Percentiles rank a stretch among this genome's conserved stretches.
Conservation (phyloP, 805 yeast genomes). For the Cyberlindnera petersonii region DNA sequence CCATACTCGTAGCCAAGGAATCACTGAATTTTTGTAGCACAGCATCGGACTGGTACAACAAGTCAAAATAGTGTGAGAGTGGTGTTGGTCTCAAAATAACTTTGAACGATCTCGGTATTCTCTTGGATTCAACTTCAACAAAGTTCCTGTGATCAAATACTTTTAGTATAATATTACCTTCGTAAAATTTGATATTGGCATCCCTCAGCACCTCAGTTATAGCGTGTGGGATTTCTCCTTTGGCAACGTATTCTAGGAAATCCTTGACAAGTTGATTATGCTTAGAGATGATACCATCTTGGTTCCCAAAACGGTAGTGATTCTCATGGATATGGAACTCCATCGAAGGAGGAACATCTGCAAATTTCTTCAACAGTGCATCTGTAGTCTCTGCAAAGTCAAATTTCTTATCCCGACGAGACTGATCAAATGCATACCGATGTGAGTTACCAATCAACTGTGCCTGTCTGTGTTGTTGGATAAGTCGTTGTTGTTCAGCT, state of each 20-base stretch:
- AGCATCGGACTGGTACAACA: conserved; percentile 80
- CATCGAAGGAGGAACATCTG: conserved; percentile 72
- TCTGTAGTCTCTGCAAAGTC: conserved; percentile 68
- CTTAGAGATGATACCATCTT: conserved; percentile 82
- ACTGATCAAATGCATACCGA: conserved; percentile 15
- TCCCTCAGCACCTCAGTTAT: conserved; percentile 87
- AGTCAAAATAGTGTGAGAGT: conserved; percentile 76
- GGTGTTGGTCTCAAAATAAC: conserved; percentile 79
- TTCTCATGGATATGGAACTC: conserved; percentile 90
- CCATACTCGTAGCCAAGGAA: conserved; percentile 72
- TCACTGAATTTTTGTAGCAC: conserved; percentile 67
- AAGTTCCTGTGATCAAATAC: conserved; percentile 79
- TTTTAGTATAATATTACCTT: conserved; percentile 83
- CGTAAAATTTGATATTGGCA: conserved; percentile 78
- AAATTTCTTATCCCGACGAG: conserved; percentile 38
- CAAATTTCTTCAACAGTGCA: conserved; percentile 72
- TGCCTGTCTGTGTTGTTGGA: conserved; percentile 28
- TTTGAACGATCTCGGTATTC: conserved; percentile 63
- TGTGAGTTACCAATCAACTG: conserved; percentile 31
- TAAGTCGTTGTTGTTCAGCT: conserved; percentile 23
- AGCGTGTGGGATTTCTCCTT: conserved; percentile 83
- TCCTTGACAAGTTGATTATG: conserved; percentile 72
- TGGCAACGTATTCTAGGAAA: conserved; percentile 73
- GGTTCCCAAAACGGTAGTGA: conserved; percentile 87
- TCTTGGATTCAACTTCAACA: conserved; percentile 15